Evolutionary conservation across 73 alveolate genomes (phyloP), one percentile per base, ranked within the genome.

Genomic region (Blepharisma japonicum): DNA sequence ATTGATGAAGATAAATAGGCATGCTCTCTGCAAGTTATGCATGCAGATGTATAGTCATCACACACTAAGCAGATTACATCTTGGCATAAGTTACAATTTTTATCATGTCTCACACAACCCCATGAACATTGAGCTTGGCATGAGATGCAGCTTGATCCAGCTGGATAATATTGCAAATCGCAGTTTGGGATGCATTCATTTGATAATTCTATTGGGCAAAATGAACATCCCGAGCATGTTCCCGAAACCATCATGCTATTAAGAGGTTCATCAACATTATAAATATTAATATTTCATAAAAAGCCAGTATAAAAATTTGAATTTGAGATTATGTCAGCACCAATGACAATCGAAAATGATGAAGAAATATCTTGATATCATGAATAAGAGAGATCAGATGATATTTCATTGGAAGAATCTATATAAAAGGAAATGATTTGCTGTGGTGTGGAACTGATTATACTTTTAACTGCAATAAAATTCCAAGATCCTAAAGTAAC

Each of bases 31-130:
- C 74, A 61, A 2, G 38, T 39, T 14, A 1, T 61, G 47, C 74
- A 61, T 1, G 74, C 23, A 2, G 74, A 20, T 18, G 47, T 18
- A 61, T 61, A 61, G 47, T 61, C 74, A 61, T n/a, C 23, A 5
- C 74, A 61, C 2, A 1, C 39, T 20, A 14, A 14, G 23, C 74
- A 61, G 2, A 14, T 14, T 8, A 61, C 23, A 25, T 61, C 74
- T 8, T 61, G 18, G 5, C 74, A 61, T 8, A 61, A 48, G 46
- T 61, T 61, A 39, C 74, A 61, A 18, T 25, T 61, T 20, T 61
- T 61, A 61, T 61, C 74, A 18, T n/a, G 47, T 25, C 74, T 14
- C 47, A 61, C 74, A 61, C 74, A 61, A 1, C 74, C 74, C 18
- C 11, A 8, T 1, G 74, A 1, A 5, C 74, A 61, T n/a, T 14